Evolutionary conservation across 768 basidiomycete species (phyloP).

Genomic region (Lactifluus pinguis): DNA sequence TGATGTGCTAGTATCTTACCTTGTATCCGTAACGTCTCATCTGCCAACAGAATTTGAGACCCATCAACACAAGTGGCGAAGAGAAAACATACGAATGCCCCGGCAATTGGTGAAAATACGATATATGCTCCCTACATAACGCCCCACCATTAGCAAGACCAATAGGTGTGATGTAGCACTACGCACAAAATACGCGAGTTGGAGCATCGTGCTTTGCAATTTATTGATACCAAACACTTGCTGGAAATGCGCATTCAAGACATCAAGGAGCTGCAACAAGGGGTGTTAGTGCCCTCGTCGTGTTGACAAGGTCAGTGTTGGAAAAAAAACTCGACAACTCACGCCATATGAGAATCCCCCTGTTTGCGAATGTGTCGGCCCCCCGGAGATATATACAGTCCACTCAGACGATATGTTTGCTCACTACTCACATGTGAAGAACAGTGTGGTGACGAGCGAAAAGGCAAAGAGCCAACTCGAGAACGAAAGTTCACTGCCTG

Average conservation of each 20-base stretch:
- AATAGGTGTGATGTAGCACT: neutral
- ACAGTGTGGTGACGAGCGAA: slow-evolving; percentile 60
- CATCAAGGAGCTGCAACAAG: slow-evolving; percentile 46
- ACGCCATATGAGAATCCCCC: slow-evolving; percentile 67
- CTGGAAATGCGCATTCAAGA: slow-evolving; percentile 69
- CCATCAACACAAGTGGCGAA: neutral
- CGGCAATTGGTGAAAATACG: slow-evolving; percentile 50
- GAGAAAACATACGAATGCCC: slow-evolving; percentile 39
- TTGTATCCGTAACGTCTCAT: slow-evolving; percentile 63
- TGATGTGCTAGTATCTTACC: slow-evolving; percentile 18
- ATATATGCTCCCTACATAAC: slow-evolving; percentile 48
- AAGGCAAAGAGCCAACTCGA: slow-evolving; percentile 47
- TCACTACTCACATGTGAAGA: slow-evolving; percentile 53
- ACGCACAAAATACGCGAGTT: slow-evolving; percentile 60
- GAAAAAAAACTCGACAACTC: slow-evolving; percentile 18
- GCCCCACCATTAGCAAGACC: neutral
- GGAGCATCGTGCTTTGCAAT: slow-evolving; percentile 64
- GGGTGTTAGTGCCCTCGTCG: neutral
- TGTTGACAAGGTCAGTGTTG: slow-evolving; percentile 9
- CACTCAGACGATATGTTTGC: neutral
- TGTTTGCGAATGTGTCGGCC: slow-evolving; percentile 12
- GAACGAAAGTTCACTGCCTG: slow-evolving; percentile 15
- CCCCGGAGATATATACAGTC: neutral
- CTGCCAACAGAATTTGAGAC: slow-evolving; percentile 25
- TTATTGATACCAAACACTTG: slow-evolving; percentile 56